A percentile compares a stretch with the other conserved stretches of the same genome.
phyloP scores from a whole-genome alignment of 768 basidiomycete species.

The Neoboletus brunneissimus region DNA sequence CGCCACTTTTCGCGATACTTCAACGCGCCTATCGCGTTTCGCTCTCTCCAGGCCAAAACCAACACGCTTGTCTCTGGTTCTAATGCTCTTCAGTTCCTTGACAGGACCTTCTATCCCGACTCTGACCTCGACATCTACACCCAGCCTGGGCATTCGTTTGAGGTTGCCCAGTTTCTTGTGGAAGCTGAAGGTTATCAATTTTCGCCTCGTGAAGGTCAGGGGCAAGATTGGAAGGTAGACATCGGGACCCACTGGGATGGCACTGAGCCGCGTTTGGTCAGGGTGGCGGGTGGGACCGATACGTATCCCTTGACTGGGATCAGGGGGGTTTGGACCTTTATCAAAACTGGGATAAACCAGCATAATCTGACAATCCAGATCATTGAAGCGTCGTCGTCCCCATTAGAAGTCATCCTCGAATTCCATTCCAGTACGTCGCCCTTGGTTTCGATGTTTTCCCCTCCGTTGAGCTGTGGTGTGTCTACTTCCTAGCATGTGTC shows the following conservation, averaged over 20 bases:
- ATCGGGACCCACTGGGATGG: conserved; percentile 20
- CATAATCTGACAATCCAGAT: conserved; percentile 38
- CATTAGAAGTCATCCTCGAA: conserved; percentile 33
- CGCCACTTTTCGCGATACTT: conserved; percentile 38
- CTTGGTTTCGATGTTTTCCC: background rate
- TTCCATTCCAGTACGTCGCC: conserved; percentile 47
- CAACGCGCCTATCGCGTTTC: conserved; percentile 37
- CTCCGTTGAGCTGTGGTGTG: conserved; percentile 12
- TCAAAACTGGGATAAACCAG: conserved; percentile 4
- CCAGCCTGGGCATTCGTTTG: conserved; percentile 28
- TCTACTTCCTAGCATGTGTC: conserved; percentile 8
- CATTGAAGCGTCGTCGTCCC: conserved; percentile 29
- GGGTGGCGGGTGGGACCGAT: fast-evolving
- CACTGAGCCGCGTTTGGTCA: conserved; percentile 1
- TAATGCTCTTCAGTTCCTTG: conserved; percentile 50
- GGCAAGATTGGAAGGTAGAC: conserved; percentile 10
- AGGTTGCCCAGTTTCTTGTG: conserved; percentile 37
- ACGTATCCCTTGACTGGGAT: conserved; percentile 6
- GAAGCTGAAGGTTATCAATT: conserved; percentile 31
- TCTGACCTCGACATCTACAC: conserved; percentile 55
- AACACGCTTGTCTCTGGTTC: conserved; percentile 54
- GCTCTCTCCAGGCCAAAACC: conserved; percentile 41
- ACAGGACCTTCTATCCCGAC: conserved; percentile 40
- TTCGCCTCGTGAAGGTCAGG: conserved; percentile 21
- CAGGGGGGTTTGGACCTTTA: conserved; percentile 22